These are phyloP conservation scores for Dendrothele bispora DNA, from an alignment of 768 basidiomycete genomes.

Conservation along the genomic window DNA sequence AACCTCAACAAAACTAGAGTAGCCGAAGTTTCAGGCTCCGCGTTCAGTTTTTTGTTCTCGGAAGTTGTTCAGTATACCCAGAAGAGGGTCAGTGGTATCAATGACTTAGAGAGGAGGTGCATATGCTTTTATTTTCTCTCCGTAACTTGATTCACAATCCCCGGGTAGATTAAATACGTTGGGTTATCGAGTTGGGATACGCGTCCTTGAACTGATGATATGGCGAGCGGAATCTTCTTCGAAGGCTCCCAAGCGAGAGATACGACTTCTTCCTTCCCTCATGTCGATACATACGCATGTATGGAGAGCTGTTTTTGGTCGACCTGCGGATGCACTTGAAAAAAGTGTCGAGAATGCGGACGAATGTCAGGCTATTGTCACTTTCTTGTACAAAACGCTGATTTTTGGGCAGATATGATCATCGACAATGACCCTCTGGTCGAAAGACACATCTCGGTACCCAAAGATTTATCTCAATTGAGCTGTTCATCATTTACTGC, in stretches of 20 bases:
- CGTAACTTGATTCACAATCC: constrained; percentile 1
- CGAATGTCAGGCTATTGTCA: constrained; percentile 64
- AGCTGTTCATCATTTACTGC: constrained; percentile 98
- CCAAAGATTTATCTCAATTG: constrained; percentile 89
- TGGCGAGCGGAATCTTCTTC: constrained; percentile 78
- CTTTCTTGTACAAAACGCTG: constrained; percentile 8
- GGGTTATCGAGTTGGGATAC: constrained; percentile 88
- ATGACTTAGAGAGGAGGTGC: constrained; percentile 91
- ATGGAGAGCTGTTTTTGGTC: constrained; percentile 93
- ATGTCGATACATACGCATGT: constrained; percentile 95
- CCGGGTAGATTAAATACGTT: constrained; percentile 77
- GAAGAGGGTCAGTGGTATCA: constrained; percentile 90
- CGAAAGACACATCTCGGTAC: constrained; percentile 90
- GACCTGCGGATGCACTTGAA: constrained; percentile 92
- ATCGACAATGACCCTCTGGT: constrained; percentile 94
- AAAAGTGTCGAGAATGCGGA: constrained; percentile 96
- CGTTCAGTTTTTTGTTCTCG: constrained; percentile 89
- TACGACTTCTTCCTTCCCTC: constrained; percentile 85
- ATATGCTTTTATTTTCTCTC: constrained; percentile 18
- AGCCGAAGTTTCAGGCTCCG: constrained; percentile 79
- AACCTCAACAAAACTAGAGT: constrained; percentile 84
- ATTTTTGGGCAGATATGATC: constrained; percentile 80
- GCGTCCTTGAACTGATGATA: constrained; percentile 83
- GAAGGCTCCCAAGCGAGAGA: constrained; percentile 92
- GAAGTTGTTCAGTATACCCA: constrained; percentile 97